Base-by-base conservation (phyloP, 2,329 filamentous ascomycete species). In the Aspergillus sp. region DNA sequence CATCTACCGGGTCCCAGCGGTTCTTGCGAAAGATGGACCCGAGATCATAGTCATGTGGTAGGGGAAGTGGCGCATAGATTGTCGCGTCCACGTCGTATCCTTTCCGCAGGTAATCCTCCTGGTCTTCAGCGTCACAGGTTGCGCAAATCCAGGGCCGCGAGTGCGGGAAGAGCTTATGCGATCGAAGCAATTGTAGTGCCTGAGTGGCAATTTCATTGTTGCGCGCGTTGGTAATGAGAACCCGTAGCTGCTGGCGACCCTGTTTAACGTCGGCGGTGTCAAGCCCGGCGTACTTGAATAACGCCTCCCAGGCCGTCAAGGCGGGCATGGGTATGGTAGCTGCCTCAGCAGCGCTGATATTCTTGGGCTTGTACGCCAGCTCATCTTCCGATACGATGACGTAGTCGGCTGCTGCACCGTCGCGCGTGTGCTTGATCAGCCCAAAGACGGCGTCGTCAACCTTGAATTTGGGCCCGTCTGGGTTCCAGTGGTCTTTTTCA, bases 321-420 rank as follows among this genome's bases (percentile, higher is more conserved):
- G 70, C 73, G 2, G 75, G 72, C 5, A 78, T 62, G 0, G 77
- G 76, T 10, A 80, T 68, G 3, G 76, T 72, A 6, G 73, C 72
- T 2, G 75, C 75, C 54, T 75, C 71, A 4, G 67, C 67, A 0
- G 71, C 67, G 17, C 67, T 69, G 27, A 78, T 67, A 60, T 76
- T 78, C n/a, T 57, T 60, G 11, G 76, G 76, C 54, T 77, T 77
- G 32, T 70, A 66, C 11, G 75, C 71, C 23, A 80, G 60, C 62
- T 80, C 77, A 8, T 68, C 59, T 60, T 80, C 76, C 2, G 67
- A 67, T 1, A 72, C 77, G 10, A 80, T 57, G 5, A 71, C 68
- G 44, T 76, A 79, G 51, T 79, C 77, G 4, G 78, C 78, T 1
- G 77, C 77, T 3, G 74, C 77, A 8, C 78, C 78, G 49, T 79